Evolutionary conservation across 805 yeast genomes (phyloP), one percentile per base, ranked within the genome.

Genomic region (Yamadazyma olivae): DNA sequence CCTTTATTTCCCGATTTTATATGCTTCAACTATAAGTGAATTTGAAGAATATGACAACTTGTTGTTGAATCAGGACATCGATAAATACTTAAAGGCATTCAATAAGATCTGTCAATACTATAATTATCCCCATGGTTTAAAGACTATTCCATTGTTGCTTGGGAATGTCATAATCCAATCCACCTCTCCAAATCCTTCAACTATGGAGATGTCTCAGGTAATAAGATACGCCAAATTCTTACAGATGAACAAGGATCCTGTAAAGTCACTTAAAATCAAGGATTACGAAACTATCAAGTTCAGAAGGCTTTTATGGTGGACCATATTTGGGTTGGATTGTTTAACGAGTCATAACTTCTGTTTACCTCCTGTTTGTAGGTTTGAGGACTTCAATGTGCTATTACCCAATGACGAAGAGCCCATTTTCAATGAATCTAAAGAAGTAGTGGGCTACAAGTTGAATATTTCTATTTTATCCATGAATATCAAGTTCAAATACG

Each of bases 231-330:
- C 81, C 1, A 79, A 78, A 45, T 60, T 72, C 29, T 57, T 76
- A 21, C 76, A 76, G 35, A 51, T 79, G 23, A 78, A 79, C 45
- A 71, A 79, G 49, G 85, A 79, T 48, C 84, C 84, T 3, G 62
- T 72, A n/a, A 56, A 67, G 1, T 68, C 72, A 30, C 73, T 78
- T 40, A 67, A 71, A 27, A 64, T 76, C 24, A 60, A 67, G 2
- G 74, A 76, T 42, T 59, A 65, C 50, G 68, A 66, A 35, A 61
- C 69, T 16, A 68, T 79, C 5, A 78, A 75, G 41, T 61, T 70
- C 32, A 62, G 81, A 52, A 63, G 84, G 50, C 50, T 77, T 35
- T 51, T 79, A n/a, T 79, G 84, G 83, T 79, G 83, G 83, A 79
- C 77, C 25, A 74, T 79, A 6, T 77, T 77, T 42, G 75, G 76